Percentiles rank a stretch among this genome's conserved stretches.
These are phyloP conservation scores for Aspergillus egyptiacus DNA, from an alignment of 495 filamentous ascomycete species.

Conservation along the genomic window DNA sequence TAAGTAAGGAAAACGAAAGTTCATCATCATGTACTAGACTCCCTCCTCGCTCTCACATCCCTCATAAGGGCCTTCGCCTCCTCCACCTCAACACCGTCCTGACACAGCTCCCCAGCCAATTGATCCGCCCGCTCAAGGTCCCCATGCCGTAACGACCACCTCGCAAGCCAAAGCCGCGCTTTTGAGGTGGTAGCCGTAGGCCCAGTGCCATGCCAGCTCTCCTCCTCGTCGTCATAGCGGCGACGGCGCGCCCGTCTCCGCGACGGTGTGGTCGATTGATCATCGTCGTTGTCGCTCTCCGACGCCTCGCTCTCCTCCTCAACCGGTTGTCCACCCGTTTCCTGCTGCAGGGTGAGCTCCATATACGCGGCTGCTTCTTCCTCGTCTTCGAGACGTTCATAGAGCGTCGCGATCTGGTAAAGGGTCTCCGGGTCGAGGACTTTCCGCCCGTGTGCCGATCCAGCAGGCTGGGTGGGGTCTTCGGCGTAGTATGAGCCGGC, in stretches of 20 bases:
- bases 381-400: conserved; percentile 68
- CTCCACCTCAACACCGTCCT: conserved; percentile 96
- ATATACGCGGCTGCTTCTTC: conserved; percentile 85
- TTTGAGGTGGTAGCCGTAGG: conserved; percentile 86
- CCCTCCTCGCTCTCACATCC: conserved; percentile 77
- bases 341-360: conserved; percentile 89
- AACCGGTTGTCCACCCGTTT: conserved; percentile 49
- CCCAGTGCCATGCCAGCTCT: conserved; percentile 53
- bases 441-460: conserved; percentile 29
- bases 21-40: conserved; percentile 33
- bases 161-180: conserved; percentile 90
- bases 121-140: conserved; percentile 72
- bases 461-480: conserved; percentile 24
- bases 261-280: conserved; percentile 27
- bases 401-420: conserved; percentile 82
- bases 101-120: conserved; percentile 82
- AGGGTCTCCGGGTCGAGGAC: conserved; percentile 86
- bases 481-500: conserved; percentile 77
- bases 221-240: conserved; percentile 31
- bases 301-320: conserved; percentile 27
- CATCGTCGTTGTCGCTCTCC: conserved; percentile 41
- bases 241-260: conserved; percentile 11
- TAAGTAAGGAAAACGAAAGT: background rate
- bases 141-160: conserved; percentile 65
- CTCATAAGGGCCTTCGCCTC: conserved; percentile 94